Evolutionary conservation across 306 rosid genomes (phyloP).

Genomic region (Fagus crenata): DNA sequence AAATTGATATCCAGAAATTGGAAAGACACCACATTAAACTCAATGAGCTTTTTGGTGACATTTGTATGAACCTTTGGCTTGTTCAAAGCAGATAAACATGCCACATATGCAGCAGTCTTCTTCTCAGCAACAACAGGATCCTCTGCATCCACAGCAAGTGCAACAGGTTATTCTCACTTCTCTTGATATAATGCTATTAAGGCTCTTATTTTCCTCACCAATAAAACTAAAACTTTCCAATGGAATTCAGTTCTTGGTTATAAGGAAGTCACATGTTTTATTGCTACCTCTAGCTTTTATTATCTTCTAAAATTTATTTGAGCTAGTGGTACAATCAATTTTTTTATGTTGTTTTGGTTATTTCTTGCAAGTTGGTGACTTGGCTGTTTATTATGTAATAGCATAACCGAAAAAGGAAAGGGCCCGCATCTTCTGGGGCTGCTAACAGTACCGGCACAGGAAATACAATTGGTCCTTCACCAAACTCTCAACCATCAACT

Average conservation of each 20-base stretch:
- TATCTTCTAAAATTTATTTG: conserved; percentile 17
- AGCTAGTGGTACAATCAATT: conserved; percentile 3
- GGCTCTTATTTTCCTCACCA: neutral
- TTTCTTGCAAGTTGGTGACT: conserved; percentile 30
- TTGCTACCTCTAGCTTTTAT: neutral
- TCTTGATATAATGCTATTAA: neutral
- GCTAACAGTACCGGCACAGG: conserved; percentile 98
- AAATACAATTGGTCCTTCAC: conserved; percentile 79
- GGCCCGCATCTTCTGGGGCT: conserved; percentile 89
- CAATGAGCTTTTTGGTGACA: neutral
- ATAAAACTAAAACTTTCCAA: neutral
- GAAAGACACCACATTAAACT: too few species aligned
- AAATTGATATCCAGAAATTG: too few species aligned
- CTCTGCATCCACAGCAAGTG: conserved; percentile 78
- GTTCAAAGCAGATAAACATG: conserved; percentile 63
- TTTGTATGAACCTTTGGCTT: conserved; percentile 16
- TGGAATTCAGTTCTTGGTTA: neutral
- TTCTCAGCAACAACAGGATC: conserved; percentile 85
- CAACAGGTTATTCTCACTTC: conserved; percentile 59
- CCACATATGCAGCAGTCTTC: conserved; percentile 77
- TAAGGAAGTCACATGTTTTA: neutral
- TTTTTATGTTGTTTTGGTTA: neutral
- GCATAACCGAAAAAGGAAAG: conserved; percentile 87
- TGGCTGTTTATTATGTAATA: conserved; percentile 34
- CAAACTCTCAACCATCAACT: conserved; percentile 93